Base-by-base conservation (phyloP, 805 yeast species). In the Saturnispora ahearnii region DNA sequence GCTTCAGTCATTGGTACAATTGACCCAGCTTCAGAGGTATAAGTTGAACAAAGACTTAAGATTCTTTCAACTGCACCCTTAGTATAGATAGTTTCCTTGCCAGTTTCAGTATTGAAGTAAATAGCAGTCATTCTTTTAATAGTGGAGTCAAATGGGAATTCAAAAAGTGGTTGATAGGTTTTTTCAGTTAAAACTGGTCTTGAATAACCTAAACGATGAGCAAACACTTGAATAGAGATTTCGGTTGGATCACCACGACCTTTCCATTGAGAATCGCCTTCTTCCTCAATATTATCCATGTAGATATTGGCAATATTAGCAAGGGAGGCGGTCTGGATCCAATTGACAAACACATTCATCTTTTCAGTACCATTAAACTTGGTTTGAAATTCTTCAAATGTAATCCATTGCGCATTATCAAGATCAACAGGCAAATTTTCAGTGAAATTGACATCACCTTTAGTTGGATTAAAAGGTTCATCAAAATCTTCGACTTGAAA, bases 181-280 rank as follows among this genome's bases (percentile, higher is more conserved):
- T 68, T 74, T 30, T 72, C 71, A 11, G 74, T 69, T 54, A 74
- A 61, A 9, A 56, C 57, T 12, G 69, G 68, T 58, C 85, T 73
- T 22, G 74, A 73, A 53, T 66, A 70, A 30, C 73, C 74, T 53
- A 82, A 67, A 58, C 89, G 76, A 11, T 80, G 67, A 22, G 82
- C 76, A 60, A 84, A 85, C 0, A 87, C 91, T 60, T 86, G 91
- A 53, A 87, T 82, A 3, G 96, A 95, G 59, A 84, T 81, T 67
- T 87, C 96, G 3, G 96, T 87, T 40, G 96, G 91, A 62, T 87
- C 96, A 52, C 96, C 96, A 61, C 81, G 82, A 9, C 88, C 89
- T 57, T 76, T 78, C 95, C 95, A 87, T 9, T 63, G 65, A 4
- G 58, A 62, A 13, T 65, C 53, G 15, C 58, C 61, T 11, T 50